phyloP scores from a whole-genome alignment of 192 early-diverging fungal genomes.

The Dissophora ornata region DNA sequence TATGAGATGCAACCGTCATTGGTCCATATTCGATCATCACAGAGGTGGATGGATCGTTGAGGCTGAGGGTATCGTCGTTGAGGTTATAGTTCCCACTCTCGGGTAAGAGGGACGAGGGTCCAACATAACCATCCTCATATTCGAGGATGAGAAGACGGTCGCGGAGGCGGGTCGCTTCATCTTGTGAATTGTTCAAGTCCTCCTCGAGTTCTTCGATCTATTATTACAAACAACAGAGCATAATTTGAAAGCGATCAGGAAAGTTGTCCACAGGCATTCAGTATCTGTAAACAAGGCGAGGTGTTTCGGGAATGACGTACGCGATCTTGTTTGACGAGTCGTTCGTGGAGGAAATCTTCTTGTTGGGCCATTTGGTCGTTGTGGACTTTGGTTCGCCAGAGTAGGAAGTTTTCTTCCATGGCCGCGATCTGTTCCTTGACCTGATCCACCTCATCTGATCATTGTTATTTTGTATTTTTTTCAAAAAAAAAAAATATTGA shows the following conservation, averaged over 20 bases:
- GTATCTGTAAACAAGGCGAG: too few species aligned
- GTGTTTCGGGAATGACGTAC: constrained; percentile 24
- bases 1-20: constrained; percentile 35
- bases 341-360: constrained; percentile 31
- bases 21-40: constrained; percentile 21
- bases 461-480: too few species aligned
- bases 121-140: constrained; percentile 46
- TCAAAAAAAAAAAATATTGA: too few species aligned
- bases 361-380: constrained; percentile 34
- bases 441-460: constrained; percentile 23
- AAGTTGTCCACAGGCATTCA: too few species aligned
- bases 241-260: too few species aligned
- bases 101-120: constrained; percentile 18
- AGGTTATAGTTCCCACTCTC: neutral
- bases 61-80: neutral
- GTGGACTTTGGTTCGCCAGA: constrained; percentile 43
- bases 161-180: constrained; percentile 33
- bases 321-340: constrained; percentile 29
- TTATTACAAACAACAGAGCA: too few species aligned
- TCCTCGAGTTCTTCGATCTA: constrained; percentile 50
- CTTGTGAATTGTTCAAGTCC: constrained; percentile 14
- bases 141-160: constrained; percentile 33
- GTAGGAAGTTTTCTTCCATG: constrained; percentile 48
- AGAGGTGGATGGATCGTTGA: neutral
- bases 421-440: constrained; percentile 29